Base-by-base conservation (phyloP, 1,284 basidiomycete genomes). In the Pholiota adiposa region DNA sequence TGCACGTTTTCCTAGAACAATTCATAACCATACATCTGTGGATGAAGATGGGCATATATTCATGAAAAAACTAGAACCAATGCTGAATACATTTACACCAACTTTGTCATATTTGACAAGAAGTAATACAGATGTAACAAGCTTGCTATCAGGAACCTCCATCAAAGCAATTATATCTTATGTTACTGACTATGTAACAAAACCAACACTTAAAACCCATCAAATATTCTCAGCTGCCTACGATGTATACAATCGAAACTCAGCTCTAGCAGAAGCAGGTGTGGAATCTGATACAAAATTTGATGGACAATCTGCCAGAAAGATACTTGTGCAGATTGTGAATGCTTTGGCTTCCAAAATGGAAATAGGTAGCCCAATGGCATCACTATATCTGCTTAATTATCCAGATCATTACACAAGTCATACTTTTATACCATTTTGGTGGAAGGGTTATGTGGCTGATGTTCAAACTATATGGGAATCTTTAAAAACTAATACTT, bases 181-280 rank as follows among this genome's bases (percentile, higher is more conserved):
- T 65, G 61, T 73, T 16, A 63, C 72, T 7, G 71, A 75, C 46
- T 75, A 76, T 66, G 65, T 75, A 3, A 72, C 68, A 0, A 76
- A 76, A 59, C 54, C 57, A 3, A 43, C 58, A 7, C 52, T 77
- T 8, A 75, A 74, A 61, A 74, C 70, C 4, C 65, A 74, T 63
- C 68, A 67, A 9, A 67, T 76, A 31, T 76, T 77, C 62, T 66
- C 71, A 7, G 58, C 68, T 1, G 63, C 70, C 4, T 64, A 57
- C 14, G 58, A 62, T 33, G 60, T 72, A 6, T 71, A 68, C 58
- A 36, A 62, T 8, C 62, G 63, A 43, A 65, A 70, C 49, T 16
- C 51, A 25, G 65, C 67, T 38, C 8, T 68, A 27, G 12, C 69
- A 11, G 56, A 49, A 19, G 58, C n/a, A n/a, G n/a, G n/a, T n/a